Evolutionary conservation across 176 grass and related monocot genomes (phyloP).

Genomic region (Cenchrus fungigraminus): DNA sequence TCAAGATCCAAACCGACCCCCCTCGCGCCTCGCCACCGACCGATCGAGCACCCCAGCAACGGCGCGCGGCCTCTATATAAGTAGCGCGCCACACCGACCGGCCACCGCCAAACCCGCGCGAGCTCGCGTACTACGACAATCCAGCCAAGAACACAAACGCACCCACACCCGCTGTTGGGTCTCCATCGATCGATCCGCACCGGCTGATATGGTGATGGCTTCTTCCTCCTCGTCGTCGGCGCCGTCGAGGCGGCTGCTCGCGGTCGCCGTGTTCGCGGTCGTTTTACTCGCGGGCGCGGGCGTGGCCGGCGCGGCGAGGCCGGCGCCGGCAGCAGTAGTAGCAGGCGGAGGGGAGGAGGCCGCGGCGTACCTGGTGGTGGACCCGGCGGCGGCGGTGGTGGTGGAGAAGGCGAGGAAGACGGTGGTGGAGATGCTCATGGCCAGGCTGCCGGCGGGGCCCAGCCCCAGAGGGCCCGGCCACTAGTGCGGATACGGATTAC

Average conservation of each 20-base stretch:
- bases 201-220: neutral
- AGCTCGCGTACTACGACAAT: neutral
- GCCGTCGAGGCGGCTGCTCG: neutral
- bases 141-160: neutral
- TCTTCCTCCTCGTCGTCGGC: neutral
- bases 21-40: neutral
- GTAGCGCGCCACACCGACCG: neutral
- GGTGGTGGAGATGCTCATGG: constrained; percentile 67
- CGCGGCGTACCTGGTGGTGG: neutral
- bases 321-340: too few species aligned
- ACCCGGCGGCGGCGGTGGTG: constrained; percentile 31
- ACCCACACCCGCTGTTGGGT: neutral
- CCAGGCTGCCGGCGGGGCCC: constrained; percentile 64
- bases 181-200: neutral
- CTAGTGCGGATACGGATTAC: constrained; percentile 25
- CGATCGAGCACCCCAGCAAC: neutral
- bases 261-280: neutral
- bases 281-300: neutral
- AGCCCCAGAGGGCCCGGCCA: constrained; percentile 70
- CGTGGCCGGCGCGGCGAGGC: constrained; percentile 16
- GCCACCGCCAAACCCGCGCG: neutral
- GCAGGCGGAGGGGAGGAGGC: neutral
- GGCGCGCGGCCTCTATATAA: constrained; percentile 14
- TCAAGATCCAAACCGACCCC: neutral
- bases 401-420: constrained; percentile 39